These are phyloP conservation scores for Immersiporthe knoxdaviesiana DNA, from an alignment of 2,329 filamentous ascomycete species.

Conservation along the genomic window DNA sequence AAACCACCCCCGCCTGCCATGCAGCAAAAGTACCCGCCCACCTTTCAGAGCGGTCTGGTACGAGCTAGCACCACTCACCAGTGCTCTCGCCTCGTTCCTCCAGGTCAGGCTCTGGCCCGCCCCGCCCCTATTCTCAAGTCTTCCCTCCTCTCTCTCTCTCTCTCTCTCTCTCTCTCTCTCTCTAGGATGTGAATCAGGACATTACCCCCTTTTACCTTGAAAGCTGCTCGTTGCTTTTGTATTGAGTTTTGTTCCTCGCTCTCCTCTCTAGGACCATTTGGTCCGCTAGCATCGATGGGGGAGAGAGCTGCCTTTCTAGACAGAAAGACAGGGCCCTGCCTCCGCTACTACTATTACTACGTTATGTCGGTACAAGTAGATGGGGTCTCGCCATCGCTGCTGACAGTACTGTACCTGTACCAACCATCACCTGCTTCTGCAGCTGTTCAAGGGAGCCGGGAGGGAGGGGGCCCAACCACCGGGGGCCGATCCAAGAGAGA, in stretches of 20 bases:
- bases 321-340: background rate
- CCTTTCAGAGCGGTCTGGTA: conserved; percentile 10
- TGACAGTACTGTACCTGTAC: no score
- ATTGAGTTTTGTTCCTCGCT: no score
- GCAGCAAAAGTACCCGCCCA: conserved; percentile 19
- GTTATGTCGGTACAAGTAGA: conserved; percentile 11
- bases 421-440: conserved; percentile 14
- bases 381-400: conserved; percentile 1
- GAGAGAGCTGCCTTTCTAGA: no score
- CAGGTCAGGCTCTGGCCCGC: background rate
- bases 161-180: background rate
- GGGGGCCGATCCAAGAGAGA: conserved; percentile 9
- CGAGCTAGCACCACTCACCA: background rate
- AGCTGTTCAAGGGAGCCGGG: conserved; percentile 26
- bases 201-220: background rate
- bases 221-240: background rate
- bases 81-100: background rate
- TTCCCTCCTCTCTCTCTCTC: background rate
- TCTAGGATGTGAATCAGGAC: no score
- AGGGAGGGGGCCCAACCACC: no score
- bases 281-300: no score
- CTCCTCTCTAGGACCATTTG: no score
- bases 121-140: background rate
- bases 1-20: conserved; percentile 12
- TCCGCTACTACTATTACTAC: no score